Percentiles rank a stretch among this genome's conserved stretches.
phyloP scores from a whole-genome alignment of 1,284 basidiomycete genomes.

The Polyporus tsugae region DNA sequence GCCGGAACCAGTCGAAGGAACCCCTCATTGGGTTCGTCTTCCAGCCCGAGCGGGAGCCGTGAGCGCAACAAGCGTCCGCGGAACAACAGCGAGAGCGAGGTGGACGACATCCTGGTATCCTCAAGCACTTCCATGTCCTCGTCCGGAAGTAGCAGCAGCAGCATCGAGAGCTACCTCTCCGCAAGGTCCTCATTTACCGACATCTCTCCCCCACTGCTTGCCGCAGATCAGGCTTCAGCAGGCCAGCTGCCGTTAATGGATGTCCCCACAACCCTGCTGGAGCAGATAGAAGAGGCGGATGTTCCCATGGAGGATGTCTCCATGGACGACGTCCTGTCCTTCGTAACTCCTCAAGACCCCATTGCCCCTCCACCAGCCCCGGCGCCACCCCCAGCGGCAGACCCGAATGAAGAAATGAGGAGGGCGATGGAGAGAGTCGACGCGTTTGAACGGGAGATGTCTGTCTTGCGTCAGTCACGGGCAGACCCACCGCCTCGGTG shows the following conservation, averaged over 20 bases:
- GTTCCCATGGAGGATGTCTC: slow-evolving; percentile 7
- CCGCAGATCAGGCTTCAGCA: slow-evolving; percentile 5
- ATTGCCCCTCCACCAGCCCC: background rate
- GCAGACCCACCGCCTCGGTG: slow-evolving; percentile 9
- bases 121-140: slow-evolving; percentile 23
- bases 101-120: slow-evolving; percentile 26
- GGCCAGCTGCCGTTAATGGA: slow-evolving; percentile 8
- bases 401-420: slow-evolving; percentile 14
- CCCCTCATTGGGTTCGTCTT: slow-evolving; percentile 12
- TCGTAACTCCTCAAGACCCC: slow-evolving; percentile 5
- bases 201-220: slow-evolving; percentile 8
- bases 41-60: slow-evolving; percentile 14
- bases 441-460: slow-evolving; percentile 31
- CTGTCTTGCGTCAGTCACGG: slow-evolving; percentile 27
- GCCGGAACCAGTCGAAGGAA: slow-evolving; percentile 14
- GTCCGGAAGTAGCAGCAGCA: slow-evolving; percentile 25
- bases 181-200: slow-evolving; percentile 25
- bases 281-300: slow-evolving; percentile 3
- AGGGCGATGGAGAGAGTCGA: slow-evolving; percentile 23
- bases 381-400: background rate
- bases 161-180: slow-evolving; percentile 29
- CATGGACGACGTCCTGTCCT: slow-evolving; percentile 14
- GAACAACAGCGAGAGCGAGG: slow-evolving; percentile 29
- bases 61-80: slow-evolving; percentile 32
- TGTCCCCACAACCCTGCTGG: background rate